Evolutionary conservation across 129 eudicot genomes (phyloP), one percentile per base, ranked within the genome.

Genomic region (Silybum marianum): DNA sequence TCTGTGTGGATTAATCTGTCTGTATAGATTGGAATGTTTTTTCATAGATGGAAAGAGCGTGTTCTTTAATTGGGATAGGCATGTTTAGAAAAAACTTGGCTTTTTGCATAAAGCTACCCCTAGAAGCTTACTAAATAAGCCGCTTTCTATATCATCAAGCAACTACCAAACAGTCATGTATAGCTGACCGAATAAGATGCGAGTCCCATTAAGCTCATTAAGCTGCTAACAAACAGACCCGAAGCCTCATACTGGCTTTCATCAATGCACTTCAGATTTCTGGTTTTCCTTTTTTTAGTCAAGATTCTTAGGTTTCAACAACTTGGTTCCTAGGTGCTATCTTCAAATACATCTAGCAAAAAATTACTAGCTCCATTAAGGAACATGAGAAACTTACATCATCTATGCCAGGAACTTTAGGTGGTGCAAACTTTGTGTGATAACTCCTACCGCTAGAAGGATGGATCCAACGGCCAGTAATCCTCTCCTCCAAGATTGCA

Each of bases 391-490:
- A 69, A 46, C 92, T 87, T 88, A 94, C 98, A 87, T 94, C 97
- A 87, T 94, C 98, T 40, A 84, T 48, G 13, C 91, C 92, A 62
- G 98, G 88, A 74, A 73, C 96, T 90, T 90, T 94, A 48, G 98
- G 95, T 54, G 97, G 98, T 44, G 97, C 96, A 82, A 94, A 94
- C 79, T 90, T 94, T 9, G 93, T 88, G 90, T 94, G 98, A 81
- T 94, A 94, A 24, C 90, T 83, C 23, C 98, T 88, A 75, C 98
- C 98, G 81, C 98, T 94, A 44, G 98, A 86, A 74, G 97, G 93
- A 85, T 94, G 98, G 73, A 95, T 90, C 97, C 94, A 88, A 32
- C 98, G 97, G 12, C 97, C 97, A 78, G 99, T 95, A 73, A 95
- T 95, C 81, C 97, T 88, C 86, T 95, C 99, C 79, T 94, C 98